Conservation (phyloP, 768 basidiomycete species). For the Tricholoma matsutake region DNA sequence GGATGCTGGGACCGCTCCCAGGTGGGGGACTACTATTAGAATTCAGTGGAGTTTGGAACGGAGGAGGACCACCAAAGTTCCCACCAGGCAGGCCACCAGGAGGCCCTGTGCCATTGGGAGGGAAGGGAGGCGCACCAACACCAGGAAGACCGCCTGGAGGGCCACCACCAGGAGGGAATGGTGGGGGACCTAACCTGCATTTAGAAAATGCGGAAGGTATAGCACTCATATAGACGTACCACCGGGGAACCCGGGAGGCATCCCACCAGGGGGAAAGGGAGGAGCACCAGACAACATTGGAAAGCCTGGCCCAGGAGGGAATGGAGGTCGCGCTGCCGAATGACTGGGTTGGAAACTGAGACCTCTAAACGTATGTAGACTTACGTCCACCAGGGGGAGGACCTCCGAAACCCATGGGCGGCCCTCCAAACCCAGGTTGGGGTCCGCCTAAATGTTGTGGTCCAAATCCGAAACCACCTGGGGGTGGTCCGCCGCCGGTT, state of each 20-base stretch:
- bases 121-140: constrained; percentile 45
- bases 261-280: constrained; percentile 68
- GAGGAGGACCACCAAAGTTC: constrained; percentile 32
- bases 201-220: constrained; percentile 7
- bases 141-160: constrained; percentile 35
- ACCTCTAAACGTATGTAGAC: constrained; percentile 15
- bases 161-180: constrained; percentile 49
- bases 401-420: constrained; percentile 49
- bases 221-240: constrained; percentile 32
- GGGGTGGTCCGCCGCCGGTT: constrained; percentile 78
- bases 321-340: constrained; percentile 58
- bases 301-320: constrained; percentile 64
- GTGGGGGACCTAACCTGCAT: constrained; percentile 32
- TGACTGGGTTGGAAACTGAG: constrained; percentile 4
- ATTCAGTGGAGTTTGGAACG: constrained; percentile 27
- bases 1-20: constrained; percentile 59
- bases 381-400: constrained; percentile 51
- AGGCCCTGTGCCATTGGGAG: constrained; percentile 32
- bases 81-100: constrained; percentile 27
- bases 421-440: constrained; percentile 43
- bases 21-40: constrained; percentile 21
- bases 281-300: constrained; percentile 52
- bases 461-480: constrained; percentile 84
- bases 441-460: constrained; percentile 72
- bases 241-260: constrained; percentile 42